A percentile compares a stretch with the other conserved stretches of the same genome.
These are phyloP conservation scores for Bipolaris oryzae DNA, from an alignment of 2,329 filamentous ascomycete genomes.

Conservation along the genomic window DNA sequence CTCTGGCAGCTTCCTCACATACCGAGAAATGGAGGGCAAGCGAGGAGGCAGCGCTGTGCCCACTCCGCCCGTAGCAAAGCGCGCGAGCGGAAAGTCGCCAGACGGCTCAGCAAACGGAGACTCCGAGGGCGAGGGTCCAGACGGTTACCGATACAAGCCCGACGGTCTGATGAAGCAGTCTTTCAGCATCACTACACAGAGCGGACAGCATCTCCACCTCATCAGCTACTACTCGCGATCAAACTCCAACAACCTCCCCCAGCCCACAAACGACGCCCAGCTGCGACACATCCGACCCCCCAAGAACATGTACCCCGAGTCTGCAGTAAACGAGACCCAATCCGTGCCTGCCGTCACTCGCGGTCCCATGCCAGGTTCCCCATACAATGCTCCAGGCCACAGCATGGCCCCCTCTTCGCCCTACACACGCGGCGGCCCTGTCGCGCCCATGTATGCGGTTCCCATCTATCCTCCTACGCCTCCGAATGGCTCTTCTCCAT, in stretches of 20 bases:
- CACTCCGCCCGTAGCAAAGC: slow-evolving; percentile 45
- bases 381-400: slow-evolving; percentile 59
- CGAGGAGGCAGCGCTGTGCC: slow-evolving; percentile 74
- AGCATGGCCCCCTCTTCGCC: slow-evolving; percentile 61
- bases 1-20: slow-evolving; percentile 95
- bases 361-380: slow-evolving; percentile 67
- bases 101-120: slow-evolving; percentile 82
- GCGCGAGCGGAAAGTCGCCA: slow-evolving; percentile 71
- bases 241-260: slow-evolving; percentile 74
- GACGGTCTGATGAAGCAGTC: slow-evolving; percentile 99
- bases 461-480: slow-evolving; percentile 51
- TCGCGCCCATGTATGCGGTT: slow-evolving; percentile 50
- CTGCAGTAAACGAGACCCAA: slow-evolving; percentile 83
- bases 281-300: slow-evolving; percentile 82
- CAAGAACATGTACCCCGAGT: slow-evolving; percentile 97
- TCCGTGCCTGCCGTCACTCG: slow-evolving; percentile 81
- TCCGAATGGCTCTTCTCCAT: slow-evolving; percentile 50
- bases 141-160: slow-evolving; percentile 65
- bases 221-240: slow-evolving; percentile 96
- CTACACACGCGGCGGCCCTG: slow-evolving; percentile 52
- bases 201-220: slow-evolving; percentile 88
- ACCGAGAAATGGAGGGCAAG: slow-evolving; percentile 99
- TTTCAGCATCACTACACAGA: slow-evolving; percentile 95
- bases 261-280: slow-evolving; percentile 79
- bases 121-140: slow-evolving; percentile 72